Base-by-base conservation (phyloP, 331 rosid genomes). In the Stylosanthes scabra region DNA sequence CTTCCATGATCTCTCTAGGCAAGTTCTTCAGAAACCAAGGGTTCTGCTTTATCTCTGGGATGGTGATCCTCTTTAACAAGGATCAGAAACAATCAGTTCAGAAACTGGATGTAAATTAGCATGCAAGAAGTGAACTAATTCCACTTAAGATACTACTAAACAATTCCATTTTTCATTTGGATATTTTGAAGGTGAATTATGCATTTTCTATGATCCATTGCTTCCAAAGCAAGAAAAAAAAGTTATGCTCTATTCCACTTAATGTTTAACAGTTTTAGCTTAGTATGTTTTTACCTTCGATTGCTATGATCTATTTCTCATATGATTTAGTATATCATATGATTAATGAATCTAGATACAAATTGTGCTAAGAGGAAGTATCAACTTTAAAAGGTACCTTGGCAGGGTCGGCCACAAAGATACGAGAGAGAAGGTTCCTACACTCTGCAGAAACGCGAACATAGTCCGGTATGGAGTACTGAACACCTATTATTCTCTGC, bases 11-110 rank as follows among this genome's bases (percentile, higher is more conserved):
- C 83, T 95, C 97, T 63, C 68, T 88, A 4, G 97, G 84, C 86
- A 95, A 46, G 76, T 83, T 95, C 86, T 88, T 95, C 83, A 86
- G 78, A 81, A 95, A 92, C 99, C 97, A 95, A 51, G 96, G 96
- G 34, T 90, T 87, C 66, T 87, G 84, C 40, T 87, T 90, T 79
- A 95, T 88, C 88, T 91, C 97, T 8, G 91, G 91, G 63, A 95
- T 77, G 14, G 85, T 83, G 78, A 90, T 79, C 86, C 99, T 92
- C 99, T 95, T 71, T 52, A 78, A 44, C 56, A 55, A 68, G 39
- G 56, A 80, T 60, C 37, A 72, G 11, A 63, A 29, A 51, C 25
- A 68, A 42, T 80, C 60, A 74, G 78, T 64, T 65, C 7, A 6
- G 46, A 54, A 68, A 54, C 31, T 14, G 52, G 52, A 44, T 66